Percentiles rank a stretch among this genome's conserved stretches.
phyloP scores from a whole-genome alignment of 345 rosid species.

The Euphorbia tirucalli region DNA sequence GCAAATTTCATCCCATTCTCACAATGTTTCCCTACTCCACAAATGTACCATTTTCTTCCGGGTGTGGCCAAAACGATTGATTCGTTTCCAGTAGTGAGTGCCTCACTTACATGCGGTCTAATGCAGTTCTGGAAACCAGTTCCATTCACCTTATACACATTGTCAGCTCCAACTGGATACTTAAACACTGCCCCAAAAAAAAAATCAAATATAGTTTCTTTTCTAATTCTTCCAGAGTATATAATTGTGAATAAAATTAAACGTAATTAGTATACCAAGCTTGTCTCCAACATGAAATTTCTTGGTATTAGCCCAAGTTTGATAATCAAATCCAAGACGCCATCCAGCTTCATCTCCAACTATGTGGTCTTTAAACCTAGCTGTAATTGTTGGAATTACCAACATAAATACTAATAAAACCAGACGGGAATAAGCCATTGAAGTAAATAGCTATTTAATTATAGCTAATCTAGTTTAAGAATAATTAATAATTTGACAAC shows the following conservation, averaged over 20 bases:
- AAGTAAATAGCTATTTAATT: not conserved
- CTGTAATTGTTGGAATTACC: slow-evolving; percentile 10
- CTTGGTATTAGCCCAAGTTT: slow-evolving; percentile 29
- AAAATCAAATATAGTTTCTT: not conserved
- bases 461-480: no score
- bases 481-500: no score
- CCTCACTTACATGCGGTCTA: slow-evolving; percentile 7
- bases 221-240: not conserved
- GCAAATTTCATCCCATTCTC: slow-evolving; percentile 10
- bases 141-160: slow-evolving; percentile 31
- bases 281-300: slow-evolving; percentile 34
- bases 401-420: slow-evolving; percentile 3
- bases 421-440: slow-evolving; percentile 28
- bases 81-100: slow-evolving; percentile 14
- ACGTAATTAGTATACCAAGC: slow-evolving; percentile 19
- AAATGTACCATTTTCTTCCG: slow-evolving; percentile 21
- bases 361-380: slow-evolving; percentile 23
- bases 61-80: slow-evolving; percentile 14
- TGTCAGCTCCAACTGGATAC: slow-evolving; percentile 17
- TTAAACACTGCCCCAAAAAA: slow-evolving; percentile 26
- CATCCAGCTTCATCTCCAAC: slow-evolving; percentile 39
- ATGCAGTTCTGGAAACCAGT: slow-evolving; percentile 23
- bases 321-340: slow-evolving; percentile 32
- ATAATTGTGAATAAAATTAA: not conserved
- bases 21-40: slow-evolving; percentile 22